A percentile compares a stretch with the other conserved stretches of the same genome.
These are phyloP conservation scores for Neofusicoccum parvum DNA, from an alignment of 2,329 filamentous ascomycete species.

Conservation along the genomic window DNA sequence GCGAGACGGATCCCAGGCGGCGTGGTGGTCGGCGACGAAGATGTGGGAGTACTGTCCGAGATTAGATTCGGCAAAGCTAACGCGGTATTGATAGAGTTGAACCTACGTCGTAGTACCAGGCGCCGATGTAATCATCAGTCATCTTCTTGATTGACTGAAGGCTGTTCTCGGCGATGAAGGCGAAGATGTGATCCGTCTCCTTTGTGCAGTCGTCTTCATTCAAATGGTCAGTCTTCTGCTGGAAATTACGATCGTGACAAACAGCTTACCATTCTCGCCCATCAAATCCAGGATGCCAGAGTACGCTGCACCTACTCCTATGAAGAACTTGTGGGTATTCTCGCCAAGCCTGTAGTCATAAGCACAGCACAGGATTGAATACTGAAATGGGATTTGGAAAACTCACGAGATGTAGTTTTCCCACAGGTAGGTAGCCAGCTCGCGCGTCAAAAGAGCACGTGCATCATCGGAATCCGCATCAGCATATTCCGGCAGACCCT, in stretches of 20 bases:
- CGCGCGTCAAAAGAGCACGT: constrained; percentile 56
- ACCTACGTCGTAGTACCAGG: constrained; percentile 76
- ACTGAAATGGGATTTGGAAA: background rate
- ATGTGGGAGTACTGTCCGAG: constrained; percentile 66
- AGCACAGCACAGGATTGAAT: background rate
- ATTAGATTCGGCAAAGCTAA: background rate
- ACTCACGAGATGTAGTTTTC: constrained; percentile 87
- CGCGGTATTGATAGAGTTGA: background rate
- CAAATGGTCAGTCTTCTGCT: background rate
- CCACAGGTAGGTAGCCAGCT: constrained; percentile 86
- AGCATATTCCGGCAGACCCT: constrained; percentile 39
- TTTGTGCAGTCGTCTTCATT: constrained; percentile 60
- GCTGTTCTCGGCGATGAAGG: constrained; percentile 75
- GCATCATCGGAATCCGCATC: constrained; percentile 51
- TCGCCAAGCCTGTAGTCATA: constrained; percentile 52
- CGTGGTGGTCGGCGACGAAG: constrained; percentile 74
- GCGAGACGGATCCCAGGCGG: constrained; percentile 69
- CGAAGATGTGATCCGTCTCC: constrained; percentile 71
- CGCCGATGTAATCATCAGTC: constrained; percentile 70
- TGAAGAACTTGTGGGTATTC: constrained; percentile 74
- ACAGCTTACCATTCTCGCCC: constrained; percentile 66
- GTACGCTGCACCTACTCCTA: constrained; percentile 90
- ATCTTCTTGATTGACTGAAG: constrained; percentile 72
- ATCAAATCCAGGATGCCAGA: constrained; percentile 80
- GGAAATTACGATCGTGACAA: background rate